Evolutionary conservation across 106 monocot genomes (phyloP), one percentile per base, ranked within the genome.

Genomic region (Xerophyta viscosa): DNA sequence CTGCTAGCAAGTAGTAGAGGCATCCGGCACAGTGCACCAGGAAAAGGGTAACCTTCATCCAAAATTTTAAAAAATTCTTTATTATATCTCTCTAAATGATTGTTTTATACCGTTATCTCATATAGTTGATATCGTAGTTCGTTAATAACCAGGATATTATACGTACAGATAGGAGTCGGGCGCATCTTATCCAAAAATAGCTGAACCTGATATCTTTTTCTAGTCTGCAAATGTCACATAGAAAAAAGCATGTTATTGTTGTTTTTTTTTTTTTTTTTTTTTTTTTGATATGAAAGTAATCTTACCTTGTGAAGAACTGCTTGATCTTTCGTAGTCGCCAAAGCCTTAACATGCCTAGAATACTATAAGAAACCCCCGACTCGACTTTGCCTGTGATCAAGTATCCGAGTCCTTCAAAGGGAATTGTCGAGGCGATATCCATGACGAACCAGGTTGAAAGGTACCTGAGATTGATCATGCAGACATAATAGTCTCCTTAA

Each of bases 131-230:
- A n/a, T n/a, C n/a, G n/a, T n/a, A n/a, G n/a, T n/a, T n/a, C n/a
- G n/a, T n/a, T n/a, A n/a, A n/a, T n/a, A n/a, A n/a, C n/a, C n/a
- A n/a, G n/a, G n/a, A n/a, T n/a, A n/a, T n/a, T 30, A 43, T 50
- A 71, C 79, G 66, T 67, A 96, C 96, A 62, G 39, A 56, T 1
- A 96, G 55, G 36, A 94, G 85, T 47, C 82, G 63, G 1, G 71
- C 58, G 42, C 78, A 82, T 60, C 96, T 64, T 60, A 85, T 77
- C 68, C 66, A 78, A 73, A 89, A 96, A 64, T 96, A 96, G 66
- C 64, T 88, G 73, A 85, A 96, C 28, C 96, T 65, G 54, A 96
- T 96, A 42, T 96, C 88, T 54, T 96, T 96, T 31, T 96, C 96
- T 3, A 96, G 73, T 64, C 94, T 84, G 78, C 57, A 67, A 20